Conservation (phyloP, 1,284 basidiomycete genomes). For the Microbotryomycetes sp. region DNA sequence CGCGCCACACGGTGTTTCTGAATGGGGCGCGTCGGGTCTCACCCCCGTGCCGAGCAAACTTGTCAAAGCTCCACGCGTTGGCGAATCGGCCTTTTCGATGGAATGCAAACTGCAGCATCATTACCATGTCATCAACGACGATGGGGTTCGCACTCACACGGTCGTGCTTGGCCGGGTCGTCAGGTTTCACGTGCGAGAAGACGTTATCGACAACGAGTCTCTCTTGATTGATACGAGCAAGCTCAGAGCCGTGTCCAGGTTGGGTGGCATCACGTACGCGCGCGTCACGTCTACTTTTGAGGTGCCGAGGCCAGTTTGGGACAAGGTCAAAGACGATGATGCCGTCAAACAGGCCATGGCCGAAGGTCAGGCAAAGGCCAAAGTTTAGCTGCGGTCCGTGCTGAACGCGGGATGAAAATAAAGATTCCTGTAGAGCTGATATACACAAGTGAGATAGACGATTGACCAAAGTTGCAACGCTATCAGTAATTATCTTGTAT, state of each 20-base stretch:
- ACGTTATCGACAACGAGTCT: slow-evolving; percentile 50
- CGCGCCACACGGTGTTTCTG: slow-evolving; percentile 56
- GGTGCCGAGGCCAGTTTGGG: slow-evolving; percentile 52
- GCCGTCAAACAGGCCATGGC: slow-evolving; percentile 14
- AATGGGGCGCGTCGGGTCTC: slow-evolving; percentile 67
- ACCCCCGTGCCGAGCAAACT: slow-evolving; percentile 56
- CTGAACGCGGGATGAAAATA: no score
- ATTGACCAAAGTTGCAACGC: no score
- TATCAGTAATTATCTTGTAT: no score
- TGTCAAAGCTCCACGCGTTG: slow-evolving; percentile 59
- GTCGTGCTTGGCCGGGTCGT: slow-evolving; percentile 59
- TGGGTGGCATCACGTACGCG: slow-evolving; percentile 57
- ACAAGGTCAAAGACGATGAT: slow-evolving; percentile 45
- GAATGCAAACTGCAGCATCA: slow-evolving; percentile 53
- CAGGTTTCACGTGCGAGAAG: slow-evolving; percentile 54
- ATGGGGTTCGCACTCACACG: slow-evolving; percentile 47
- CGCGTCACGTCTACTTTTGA: slow-evolving; percentile 28
- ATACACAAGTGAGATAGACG: no score
- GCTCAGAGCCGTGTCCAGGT: slow-evolving; percentile 55
- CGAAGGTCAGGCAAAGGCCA: slow-evolving; percentile 5
- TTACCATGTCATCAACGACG: slow-evolving; percentile 50
- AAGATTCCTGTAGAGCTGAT: no score
- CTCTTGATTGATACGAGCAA: slow-evolving; percentile 53
- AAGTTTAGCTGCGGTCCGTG: neutral
- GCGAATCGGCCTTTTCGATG: slow-evolving; percentile 60